Percentiles rank a stretch among this genome's conserved stretches.
These are phyloP conservation scores for Verbena officinalis DNA, from an alignment of 257 asterid genomes.

Conservation along the genomic window DNA sequence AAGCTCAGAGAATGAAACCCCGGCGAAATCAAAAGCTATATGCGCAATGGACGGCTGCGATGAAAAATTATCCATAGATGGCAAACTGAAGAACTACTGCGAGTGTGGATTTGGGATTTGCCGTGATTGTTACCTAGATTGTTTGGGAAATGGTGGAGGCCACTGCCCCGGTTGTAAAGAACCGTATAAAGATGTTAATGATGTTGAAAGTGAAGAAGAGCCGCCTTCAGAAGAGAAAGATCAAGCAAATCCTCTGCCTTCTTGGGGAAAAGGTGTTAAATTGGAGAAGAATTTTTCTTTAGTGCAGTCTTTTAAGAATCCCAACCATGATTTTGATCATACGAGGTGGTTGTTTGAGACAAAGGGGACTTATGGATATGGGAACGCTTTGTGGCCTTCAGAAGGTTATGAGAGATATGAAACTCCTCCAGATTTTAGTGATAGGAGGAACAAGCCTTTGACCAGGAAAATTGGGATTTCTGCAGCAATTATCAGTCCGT, in stretches of 20 bases:
- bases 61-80: constrained; percentile 49
- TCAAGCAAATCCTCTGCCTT: constrained; percentile 65
- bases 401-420: constrained; percentile 64
- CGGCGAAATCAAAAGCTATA: constrained; percentile 48
- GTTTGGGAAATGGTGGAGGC: constrained; percentile 55
- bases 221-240: constrained; percentile 61
- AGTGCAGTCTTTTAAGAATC: constrained; percentile 86
- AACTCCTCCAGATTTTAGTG: constrained; percentile 77
- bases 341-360: constrained; percentile 89
- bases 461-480: constrained; percentile 83
- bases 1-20: constrained; percentile 48
- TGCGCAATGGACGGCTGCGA: constrained; percentile 88
- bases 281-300: constrained; percentile 78
- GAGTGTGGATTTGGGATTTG: constrained; percentile 88
- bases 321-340: constrained; percentile 86
- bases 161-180: constrained; percentile 91
- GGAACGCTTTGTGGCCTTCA: constrained; percentile 91
- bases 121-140: constrained; percentile 66
- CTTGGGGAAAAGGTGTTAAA: constrained; percentile 52
- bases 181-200: constrained; percentile 49
- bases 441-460: constrained; percentile 76
- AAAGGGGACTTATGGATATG: constrained; percentile 96
- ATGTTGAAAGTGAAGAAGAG: constrained; percentile 51
- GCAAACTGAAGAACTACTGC: constrained; percentile 47
- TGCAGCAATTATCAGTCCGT: constrained; percentile 86